These are phyloP conservation scores for Epichloe sp. DNA, from an alignment of 2,329 filamentous ascomycete species.

Conservation along the genomic window DNA sequence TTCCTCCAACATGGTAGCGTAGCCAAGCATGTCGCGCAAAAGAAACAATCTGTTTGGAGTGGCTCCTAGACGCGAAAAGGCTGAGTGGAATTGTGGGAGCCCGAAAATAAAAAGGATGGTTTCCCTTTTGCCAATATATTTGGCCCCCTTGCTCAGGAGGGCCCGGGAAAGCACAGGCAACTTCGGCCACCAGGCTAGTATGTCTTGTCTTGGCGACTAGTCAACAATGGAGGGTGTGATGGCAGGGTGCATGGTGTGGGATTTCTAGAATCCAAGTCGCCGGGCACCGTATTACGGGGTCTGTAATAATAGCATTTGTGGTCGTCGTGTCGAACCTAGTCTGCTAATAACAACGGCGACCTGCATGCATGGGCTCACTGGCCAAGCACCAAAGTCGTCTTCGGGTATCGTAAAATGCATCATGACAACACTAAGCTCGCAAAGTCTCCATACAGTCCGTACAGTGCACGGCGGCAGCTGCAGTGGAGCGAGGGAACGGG, in stretches of 20 bases:
- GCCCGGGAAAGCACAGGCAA: not conserved
- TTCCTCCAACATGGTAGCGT: not conserved
- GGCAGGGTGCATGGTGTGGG: not conserved
- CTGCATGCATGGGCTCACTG: not conserved
- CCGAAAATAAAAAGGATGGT: too few relatives aligned
- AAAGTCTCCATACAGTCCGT: not conserved
- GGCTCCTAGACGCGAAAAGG: too few relatives aligned
- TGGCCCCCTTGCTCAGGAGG: not conserved
- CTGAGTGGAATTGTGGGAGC: too few relatives aligned
- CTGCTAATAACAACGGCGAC: not conserved
- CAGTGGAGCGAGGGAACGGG: constrained; percentile 1
- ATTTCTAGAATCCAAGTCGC: not conserved
- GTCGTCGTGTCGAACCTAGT: not conserved
- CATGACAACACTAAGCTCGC: not conserved
- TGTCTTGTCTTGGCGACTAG: not conserved
- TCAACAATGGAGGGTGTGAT: not conserved
- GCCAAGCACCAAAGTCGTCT: not conserved
- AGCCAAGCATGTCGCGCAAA: not conserved
- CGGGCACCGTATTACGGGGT: not conserved
- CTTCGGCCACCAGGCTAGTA: not conserved
- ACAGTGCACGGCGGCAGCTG: not conserved
- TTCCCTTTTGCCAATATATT: too few relatives aligned
- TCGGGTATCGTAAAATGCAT: constrained; percentile 2
- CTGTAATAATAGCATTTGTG: not conserved
- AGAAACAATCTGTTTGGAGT: too few relatives aligned